Percentiles rank a stretch among this genome's conserved stretches.
Evolutionary conservation across 2,329 filamentous ascomycete genomes (phyloP).

Genomic region (Paramyrothecium sp.): DNA sequence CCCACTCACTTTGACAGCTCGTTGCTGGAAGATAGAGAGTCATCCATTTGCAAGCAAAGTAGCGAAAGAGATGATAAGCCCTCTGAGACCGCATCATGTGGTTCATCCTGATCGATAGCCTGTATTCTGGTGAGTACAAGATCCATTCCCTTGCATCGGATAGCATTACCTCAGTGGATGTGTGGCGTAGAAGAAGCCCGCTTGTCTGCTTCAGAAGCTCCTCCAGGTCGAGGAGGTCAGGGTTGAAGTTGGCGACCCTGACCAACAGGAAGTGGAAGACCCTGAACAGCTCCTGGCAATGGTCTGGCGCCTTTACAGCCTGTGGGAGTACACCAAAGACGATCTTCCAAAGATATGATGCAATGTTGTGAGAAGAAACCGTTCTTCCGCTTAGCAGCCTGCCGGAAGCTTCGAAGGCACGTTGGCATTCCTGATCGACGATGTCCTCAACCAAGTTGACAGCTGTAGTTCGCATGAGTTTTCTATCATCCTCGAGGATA

Average conservation of each 20-base stretch:
- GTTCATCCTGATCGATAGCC: slow-evolving; percentile 19
- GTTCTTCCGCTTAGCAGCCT: no score
- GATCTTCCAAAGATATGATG: slow-evolving; percentile 27
- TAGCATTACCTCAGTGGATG: slow-evolving; percentile 34
- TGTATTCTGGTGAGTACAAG: slow-evolving; percentile 11
- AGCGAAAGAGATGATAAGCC: slow-evolving; percentile 28
- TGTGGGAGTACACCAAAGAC: slow-evolving; percentile 31
- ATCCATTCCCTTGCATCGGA: no score
- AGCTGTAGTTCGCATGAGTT: slow-evolving; percentile 23
- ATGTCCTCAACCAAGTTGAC: slow-evolving; percentile 31
- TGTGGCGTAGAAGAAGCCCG: slow-evolving; percentile 35
- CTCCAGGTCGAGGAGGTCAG: slow-evolving; percentile 27
- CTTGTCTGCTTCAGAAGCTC: slow-evolving; percentile 26
- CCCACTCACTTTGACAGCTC: slow-evolving; percentile 24
- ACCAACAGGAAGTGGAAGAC: slow-evolving; percentile 39
- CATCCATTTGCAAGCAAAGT: slow-evolving; percentile 26
- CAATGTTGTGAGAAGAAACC: neutral
- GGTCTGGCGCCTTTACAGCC: slow-evolving; percentile 24
- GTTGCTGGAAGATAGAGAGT: slow-evolving; percentile 17
- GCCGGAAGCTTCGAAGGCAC: slow-evolving; percentile 7
- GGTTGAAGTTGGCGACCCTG: slow-evolving; percentile 21
- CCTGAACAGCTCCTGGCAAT: slow-evolving; percentile 45
- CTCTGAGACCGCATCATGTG: slow-evolving; percentile 24
- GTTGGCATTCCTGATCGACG: slow-evolving; percentile 11
- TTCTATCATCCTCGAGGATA: slow-evolving; percentile 24